These are phyloP conservation scores for Ananas comosus DNA, from an alignment of 176 grass and related monocot genomes.

Conservation along the genomic window DNA sequence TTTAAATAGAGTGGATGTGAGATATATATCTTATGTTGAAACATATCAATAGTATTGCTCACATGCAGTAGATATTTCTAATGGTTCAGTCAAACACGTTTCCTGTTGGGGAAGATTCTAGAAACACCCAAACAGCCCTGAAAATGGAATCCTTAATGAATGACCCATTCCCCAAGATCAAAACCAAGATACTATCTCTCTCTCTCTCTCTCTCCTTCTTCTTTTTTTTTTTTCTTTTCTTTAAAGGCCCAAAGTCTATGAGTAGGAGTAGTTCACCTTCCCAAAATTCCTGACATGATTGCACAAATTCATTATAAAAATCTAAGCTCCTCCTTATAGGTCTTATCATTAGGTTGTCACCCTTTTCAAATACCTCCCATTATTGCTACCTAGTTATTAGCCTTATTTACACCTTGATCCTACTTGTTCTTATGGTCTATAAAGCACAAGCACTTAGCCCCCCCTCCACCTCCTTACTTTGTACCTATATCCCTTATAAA, in stretches of 20 bases:
- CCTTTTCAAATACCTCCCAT: neutral
- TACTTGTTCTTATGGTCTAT: neutral
- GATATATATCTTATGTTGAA: neutral
- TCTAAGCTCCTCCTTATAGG: neutral
- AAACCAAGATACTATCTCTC: conserved; percentile 16
- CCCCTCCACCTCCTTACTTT: neutral
- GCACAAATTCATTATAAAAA: conserved; percentile 46
- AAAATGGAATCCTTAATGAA: conserved; percentile 9
- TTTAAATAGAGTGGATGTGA: too few relatives aligned
- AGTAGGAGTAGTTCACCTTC: conserved; percentile 27
- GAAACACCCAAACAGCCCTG: conserved; percentile 40
- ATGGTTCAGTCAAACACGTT: conserved; percentile 99
- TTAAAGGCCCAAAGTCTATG: conserved; percentile 22
- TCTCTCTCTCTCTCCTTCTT: neutral
- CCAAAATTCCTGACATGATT: conserved; percentile 39
- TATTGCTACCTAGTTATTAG: neutral
- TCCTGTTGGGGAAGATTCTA: conserved; percentile 79
- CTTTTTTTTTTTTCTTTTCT: conserved; percentile 19
- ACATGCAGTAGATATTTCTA: conserved; percentile 32
- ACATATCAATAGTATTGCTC: conserved; percentile 3
- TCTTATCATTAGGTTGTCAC: neutral
- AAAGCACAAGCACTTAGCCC: neutral
- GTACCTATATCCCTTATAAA: neutral
- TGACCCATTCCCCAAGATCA: neutral
- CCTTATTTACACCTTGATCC: too few relatives aligned